A percentile compares a stretch with the other conserved stretches of the same genome.
Conservation (phyloP, 352 stramenopile species). For the Pythium phragmiticola region DNA sequence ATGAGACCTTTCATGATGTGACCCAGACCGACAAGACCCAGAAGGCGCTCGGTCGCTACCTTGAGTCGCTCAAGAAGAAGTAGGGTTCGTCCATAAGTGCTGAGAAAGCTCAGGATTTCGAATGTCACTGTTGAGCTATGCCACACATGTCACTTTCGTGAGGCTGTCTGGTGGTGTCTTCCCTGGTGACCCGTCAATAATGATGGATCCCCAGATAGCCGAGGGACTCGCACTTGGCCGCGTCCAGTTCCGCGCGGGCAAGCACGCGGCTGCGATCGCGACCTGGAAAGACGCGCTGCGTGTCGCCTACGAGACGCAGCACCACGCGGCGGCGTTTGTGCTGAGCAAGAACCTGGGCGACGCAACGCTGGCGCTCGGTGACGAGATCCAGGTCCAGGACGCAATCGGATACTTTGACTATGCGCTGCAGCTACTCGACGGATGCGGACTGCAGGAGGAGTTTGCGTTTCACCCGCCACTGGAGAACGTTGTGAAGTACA, state of each 20-base stretch:
- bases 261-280: constrained; percentile 33
- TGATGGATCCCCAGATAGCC: constrained; percentile 18
- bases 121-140: not conserved
- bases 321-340: constrained; percentile 64
- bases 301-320: constrained; percentile 42
- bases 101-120: not conserved
- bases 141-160: constrained; percentile 10
- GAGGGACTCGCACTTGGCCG: constrained; percentile 32
- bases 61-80: constrained; percentile 82
- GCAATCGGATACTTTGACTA: constrained; percentile 30
- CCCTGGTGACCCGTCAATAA: not conserved
- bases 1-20: constrained; percentile 73
- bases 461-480: constrained; percentile 11
- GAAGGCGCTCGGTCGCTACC: constrained; percentile 75
- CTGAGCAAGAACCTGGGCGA: constrained; percentile 70
- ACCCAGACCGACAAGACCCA: constrained; percentile 81
- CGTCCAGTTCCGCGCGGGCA: constrained; percentile 32
- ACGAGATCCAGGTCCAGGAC: not conserved
- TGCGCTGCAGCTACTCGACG: constrained; percentile 21
- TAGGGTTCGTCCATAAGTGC: not conserved
- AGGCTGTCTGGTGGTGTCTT: not conserved
- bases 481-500: constrained; percentile 18
- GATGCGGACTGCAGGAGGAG: constrained; percentile 13
- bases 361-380: constrained; percentile 17
- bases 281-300: constrained; percentile 55